Base-by-base conservation (phyloP, 2,329 filamentous ascomycete genomes). In the Colletotrichum sp. region DNA sequence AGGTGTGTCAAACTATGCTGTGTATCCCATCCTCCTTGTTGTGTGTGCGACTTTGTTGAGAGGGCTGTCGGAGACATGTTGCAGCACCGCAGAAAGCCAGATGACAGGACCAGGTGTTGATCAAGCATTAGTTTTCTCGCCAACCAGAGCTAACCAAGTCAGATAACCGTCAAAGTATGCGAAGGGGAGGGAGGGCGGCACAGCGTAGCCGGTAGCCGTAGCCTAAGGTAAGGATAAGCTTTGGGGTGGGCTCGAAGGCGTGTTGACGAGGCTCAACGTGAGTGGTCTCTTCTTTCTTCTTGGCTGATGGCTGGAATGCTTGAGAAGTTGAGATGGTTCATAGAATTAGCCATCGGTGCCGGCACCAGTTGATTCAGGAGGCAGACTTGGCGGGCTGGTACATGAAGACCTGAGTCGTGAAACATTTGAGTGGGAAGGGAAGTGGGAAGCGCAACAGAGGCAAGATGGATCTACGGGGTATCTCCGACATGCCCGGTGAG, bases 261-360 rank as follows among this genome's bases (percentile, higher is more conserved):
- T 75, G 73, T 68, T 63, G 57, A 52, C 73, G 73, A 75, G 70
- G 57, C 32, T 64, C 44, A 25, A 55, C 68, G 39, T 73, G 63
- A 75, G 63, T 75, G 73, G 73, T 68, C 70, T 64, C 48, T 68
- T 61, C 22, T 34, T n/a, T 34, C 55, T 44, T 64, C 73, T 68
- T 73, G 73, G 73, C 70, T 73, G 63, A 44, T 36, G 71, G 73
- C 70, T 68, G 70, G 73, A 75, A 73, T 73, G 70, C 73, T 39
- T 73, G 70, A 64, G 64, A 75, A 73, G 70, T 59, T 73, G 70
- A 67, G 73, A 68, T 44, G 73, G 73, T 25, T 63, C 27, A 22
- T 55, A 64, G 36, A 52, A 64, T 36, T 64, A 48, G 48, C 52
- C 64, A 32, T 39, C n/a, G 30, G 44, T 63, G 66, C 66, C 66